phyloP scores from a whole-genome alignment of 345 rosid species.

The Clausena lansium region DNA sequence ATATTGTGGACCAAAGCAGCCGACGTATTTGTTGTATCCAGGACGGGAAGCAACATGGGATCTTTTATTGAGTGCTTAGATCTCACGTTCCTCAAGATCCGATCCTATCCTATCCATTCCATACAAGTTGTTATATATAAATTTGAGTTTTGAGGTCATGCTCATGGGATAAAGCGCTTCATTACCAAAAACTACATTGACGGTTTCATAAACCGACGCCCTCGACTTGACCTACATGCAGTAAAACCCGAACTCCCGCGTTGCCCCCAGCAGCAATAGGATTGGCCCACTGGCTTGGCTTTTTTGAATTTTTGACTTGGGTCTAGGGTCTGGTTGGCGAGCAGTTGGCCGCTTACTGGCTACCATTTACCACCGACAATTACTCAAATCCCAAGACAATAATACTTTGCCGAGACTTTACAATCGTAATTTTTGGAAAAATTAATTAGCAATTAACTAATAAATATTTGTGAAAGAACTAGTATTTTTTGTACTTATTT shows the following conservation, averaged over 20 bases:
- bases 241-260: too few species aligned
- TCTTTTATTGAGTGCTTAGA: neutral
- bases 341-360: neutral
- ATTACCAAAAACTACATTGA: too few species aligned
- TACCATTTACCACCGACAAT: neutral
- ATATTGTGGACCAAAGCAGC: neutral
- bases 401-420: too few species aligned
- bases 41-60: slow-evolving; percentile 13
- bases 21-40: neutral
- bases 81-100: neutral
- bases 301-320: neutral
- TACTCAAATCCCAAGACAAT: neutral
- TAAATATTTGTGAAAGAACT: too few species aligned
- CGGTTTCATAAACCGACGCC: too few species aligned
- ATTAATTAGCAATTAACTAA: too few species aligned
- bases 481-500: too few species aligned
- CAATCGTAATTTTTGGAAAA: too few species aligned
- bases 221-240: neutral
- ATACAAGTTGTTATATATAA: neutral
- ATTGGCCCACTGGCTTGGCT: neutral
- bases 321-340: neutral
- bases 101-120: neutral
- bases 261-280: neutral
- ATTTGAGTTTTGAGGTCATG: neutral
- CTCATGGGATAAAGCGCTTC: too few species aligned